These are phyloP conservation scores for Gelatoporia subvermispora DNA, from an alignment of 768 basidiomycete species.

Conservation along the genomic window DNA sequence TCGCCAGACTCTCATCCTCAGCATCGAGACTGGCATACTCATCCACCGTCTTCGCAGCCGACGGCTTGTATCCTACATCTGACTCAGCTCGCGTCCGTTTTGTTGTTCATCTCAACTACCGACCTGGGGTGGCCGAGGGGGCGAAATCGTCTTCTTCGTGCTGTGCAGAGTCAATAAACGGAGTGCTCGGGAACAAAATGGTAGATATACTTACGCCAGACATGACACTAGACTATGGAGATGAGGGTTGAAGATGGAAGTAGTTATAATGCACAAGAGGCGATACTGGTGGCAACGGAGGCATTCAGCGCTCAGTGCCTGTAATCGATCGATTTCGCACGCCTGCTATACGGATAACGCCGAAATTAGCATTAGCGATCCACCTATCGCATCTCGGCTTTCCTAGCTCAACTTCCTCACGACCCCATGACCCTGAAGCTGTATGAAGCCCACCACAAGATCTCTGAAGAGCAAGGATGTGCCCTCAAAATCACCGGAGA, in stretches of 20 bases:
- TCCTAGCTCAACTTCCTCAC: not conserved
- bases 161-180: slow-evolving; percentile 25
- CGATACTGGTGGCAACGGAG: slow-evolving; percentile 12
- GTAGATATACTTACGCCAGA: slow-evolving; percentile 38
- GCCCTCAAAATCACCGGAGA: too few species aligned
- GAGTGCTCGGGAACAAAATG: too few species aligned
- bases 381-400: not conserved
- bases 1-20: slow-evolving; percentile 86
- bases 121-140: slow-evolving; percentile 67
- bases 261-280: slow-evolving; percentile 15
- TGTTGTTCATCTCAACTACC: not conserved
- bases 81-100: slow-evolving; percentile 1
- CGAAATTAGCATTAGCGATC: slow-evolving; percentile 21
- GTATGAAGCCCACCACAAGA: too few species aligned
- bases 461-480: too few species aligned
- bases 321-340: slow-evolving; percentile 69
- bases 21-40: slow-evolving; percentile 86
- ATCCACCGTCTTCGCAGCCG: slow-evolving; percentile 64
- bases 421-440: not conserved
- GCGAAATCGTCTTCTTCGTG: slow-evolving; percentile 71
- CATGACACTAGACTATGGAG: slow-evolving; percentile 31
- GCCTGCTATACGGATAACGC: slow-evolving; percentile 44
- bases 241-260: slow-evolving; percentile 18
- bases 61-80: slow-evolving; percentile 66
- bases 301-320: slow-evolving; percentile 1